Evolutionary conservation across 768 basidiomycete species (phyloP), one percentile per base, ranked within the genome.

Genomic region (Suillus subaureus): DNA sequence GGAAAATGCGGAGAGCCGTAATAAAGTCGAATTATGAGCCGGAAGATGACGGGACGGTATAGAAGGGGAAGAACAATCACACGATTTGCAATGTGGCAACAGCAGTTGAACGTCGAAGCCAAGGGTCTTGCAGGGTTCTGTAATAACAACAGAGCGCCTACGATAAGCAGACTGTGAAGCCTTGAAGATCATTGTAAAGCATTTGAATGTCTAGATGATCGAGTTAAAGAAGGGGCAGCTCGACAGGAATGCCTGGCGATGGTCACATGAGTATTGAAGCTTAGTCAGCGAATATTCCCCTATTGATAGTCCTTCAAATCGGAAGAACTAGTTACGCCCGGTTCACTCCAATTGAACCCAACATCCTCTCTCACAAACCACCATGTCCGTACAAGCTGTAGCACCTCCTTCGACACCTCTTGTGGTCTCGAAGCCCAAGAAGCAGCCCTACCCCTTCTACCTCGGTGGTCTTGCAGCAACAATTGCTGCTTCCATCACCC

Each of bases 401-500:
- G 39, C 18, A 40, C n/a, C 69, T 1, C 37, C 61, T 26, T 61
- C 68, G n/a, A n/a, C 61, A 31, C 58, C 62, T 7, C 62, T 64
- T 39, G 54, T 47, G 33, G 70, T 21, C 28, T 31, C 56, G 6
- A 45, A 31, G 35, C 63, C 70, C 67, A 82, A 81, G 75, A 92
- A 92, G 80, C 77, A 87, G 76, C 91, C 91, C 18, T 91, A 94
- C 77, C 93, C 93, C 13, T 93, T 93, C 80, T 94, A 91, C 85
- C 83, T 94, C 9, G 93, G 93, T 74, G 93, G 92, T 85, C 77
- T 94, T 40, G 93, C 93, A 51, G 92, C 93, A 12, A 93, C 91
- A 49, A 93, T 94, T 65, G 93, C 93, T 15, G 93, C 93, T n/a
- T 91, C 89, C 42, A 88, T 94, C 65, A 94, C 93, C 2, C 93